Percentiles rank a stretch among this genome's conserved stretches.
Conservation (phyloP, 768 basidiomycete species). For the Pisolithus microcarpus region DNA sequence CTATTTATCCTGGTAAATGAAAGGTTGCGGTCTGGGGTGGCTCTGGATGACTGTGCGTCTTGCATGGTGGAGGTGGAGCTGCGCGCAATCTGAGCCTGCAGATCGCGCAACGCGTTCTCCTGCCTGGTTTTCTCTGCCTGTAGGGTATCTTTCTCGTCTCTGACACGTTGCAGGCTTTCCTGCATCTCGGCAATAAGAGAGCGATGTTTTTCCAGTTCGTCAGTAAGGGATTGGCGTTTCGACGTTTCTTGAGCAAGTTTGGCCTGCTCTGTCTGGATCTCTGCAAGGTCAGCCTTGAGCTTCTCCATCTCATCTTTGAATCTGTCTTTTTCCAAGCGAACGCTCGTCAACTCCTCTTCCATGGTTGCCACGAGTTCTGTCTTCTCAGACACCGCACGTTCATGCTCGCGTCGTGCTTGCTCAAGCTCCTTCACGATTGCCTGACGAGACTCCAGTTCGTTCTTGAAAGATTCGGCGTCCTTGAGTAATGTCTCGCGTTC, state of each 20-base stretch:
- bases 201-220: constrained; percentile 73
- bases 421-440: constrained; percentile 37
- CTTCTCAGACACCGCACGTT: constrained; percentile 47
- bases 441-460: constrained; percentile 49
- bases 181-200: constrained; percentile 71
- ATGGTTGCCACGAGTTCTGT: constrained; percentile 36
- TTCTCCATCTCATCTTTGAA: constrained; percentile 37
- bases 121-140: constrained; percentile 66
- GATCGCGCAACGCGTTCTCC: constrained; percentile 64
- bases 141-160: constrained; percentile 75
- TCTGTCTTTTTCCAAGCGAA: constrained; percentile 35
- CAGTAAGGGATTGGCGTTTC: constrained; percentile 63
- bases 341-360: constrained; percentile 42
- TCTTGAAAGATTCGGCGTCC: constrained; percentile 41
- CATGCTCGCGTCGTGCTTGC: constrained; percentile 35
- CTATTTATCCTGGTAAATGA: constrained; percentile 53
- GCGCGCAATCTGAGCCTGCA: constrained; percentile 66
- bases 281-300: constrained; percentile 54
- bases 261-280: constrained; percentile 50
- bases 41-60: constrained; percentile 46
- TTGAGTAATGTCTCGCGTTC: constrained; percentile 31
- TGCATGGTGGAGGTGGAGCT: constrained; percentile 36
- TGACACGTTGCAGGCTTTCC: constrained; percentile 67
- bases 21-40: constrained; percentile 43
- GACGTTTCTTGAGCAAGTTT: constrained; percentile 65